These are phyloP conservation scores for Nothophaeocryptopus gaeumannii DNA, from an alignment of 2,329 filamentous ascomycete species.

Conservation along the genomic window DNA sequence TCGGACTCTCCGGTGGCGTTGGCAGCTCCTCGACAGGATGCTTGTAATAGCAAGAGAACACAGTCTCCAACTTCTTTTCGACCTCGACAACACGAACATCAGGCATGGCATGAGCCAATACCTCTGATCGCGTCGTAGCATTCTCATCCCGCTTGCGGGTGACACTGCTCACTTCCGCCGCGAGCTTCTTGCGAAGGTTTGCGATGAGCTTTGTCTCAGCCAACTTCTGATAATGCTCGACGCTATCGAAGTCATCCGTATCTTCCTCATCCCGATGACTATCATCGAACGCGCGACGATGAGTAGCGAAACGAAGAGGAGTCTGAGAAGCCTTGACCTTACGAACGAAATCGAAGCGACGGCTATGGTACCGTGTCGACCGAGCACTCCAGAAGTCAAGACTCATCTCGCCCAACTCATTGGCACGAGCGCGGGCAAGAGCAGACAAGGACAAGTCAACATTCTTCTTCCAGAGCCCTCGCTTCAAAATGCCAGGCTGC, in stretches of 20 bases:
- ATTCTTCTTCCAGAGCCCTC: slow-evolving; percentile 37
- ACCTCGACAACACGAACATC: slow-evolving; percentile 6
- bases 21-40: slow-evolving; percentile 11
- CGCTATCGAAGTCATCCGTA: slow-evolving; percentile 37
- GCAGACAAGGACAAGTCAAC: slow-evolving; percentile 35
- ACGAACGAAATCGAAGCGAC: slow-evolving; percentile 42
- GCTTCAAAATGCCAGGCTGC: slow-evolving; percentile 21
- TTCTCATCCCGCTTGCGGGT: slow-evolving; percentile 1
- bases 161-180: slow-evolving; percentile 12
- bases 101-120: slow-evolving; percentile 2
- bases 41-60: slow-evolving; percentile 31
- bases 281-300: slow-evolving; percentile 30
- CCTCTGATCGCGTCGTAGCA: not conserved
- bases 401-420: slow-evolving; percentile 43
- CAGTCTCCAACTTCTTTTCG: slow-evolving; percentile 21
- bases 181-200: slow-evolving; percentile 17
- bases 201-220: slow-evolving; percentile 17
- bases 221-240: slow-evolving; percentile 23
- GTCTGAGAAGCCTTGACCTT: slow-evolving; percentile 40
- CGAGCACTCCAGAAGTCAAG: slow-evolving; percentile 45
- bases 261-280: slow-evolving; percentile 38
- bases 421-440: slow-evolving; percentile 36
- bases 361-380: slow-evolving; percentile 38
- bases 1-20: slow-evolving; percentile 22
- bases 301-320: slow-evolving; percentile 41